These are phyloP conservation scores for Aspergillus sp. DNA, from an alignment of 2,329 filamentous ascomycete genomes.

Conservation along the genomic window DNA sequence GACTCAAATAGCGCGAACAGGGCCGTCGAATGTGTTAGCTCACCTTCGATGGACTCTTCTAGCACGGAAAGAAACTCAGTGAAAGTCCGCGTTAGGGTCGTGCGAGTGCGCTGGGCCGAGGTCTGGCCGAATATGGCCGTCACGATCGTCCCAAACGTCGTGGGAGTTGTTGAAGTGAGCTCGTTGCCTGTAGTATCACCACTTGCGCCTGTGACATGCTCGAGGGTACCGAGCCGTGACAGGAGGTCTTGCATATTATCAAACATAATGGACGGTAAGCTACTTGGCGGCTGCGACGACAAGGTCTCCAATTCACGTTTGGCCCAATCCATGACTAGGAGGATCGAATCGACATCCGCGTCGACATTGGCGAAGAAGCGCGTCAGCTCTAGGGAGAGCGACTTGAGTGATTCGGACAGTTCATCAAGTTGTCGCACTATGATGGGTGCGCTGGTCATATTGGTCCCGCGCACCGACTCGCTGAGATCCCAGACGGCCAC, in stretches of 20 bases:
- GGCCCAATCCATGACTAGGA: slow-evolving; percentile 96
- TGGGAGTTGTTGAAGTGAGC: slow-evolving; percentile 51
- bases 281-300: slow-evolving; percentile 59
- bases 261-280: slow-evolving; percentile 68
- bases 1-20: slow-evolving; percentile 89
- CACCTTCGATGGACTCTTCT: slow-evolving; percentile 83
- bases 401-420: slow-evolving; percentile 81
- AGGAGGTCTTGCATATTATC: slow-evolving; percentile 82
- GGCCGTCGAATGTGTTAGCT: slow-evolving; percentile 75
- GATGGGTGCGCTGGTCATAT: slow-evolving; percentile 84
- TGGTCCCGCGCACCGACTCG: slow-evolving; percentile 83
- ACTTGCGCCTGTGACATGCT: slow-evolving; percentile 34
- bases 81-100: slow-evolving; percentile 81
- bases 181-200: slow-evolving; percentile 22
- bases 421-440: slow-evolving; percentile 85
- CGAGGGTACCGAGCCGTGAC: slow-evolving; percentile 51
- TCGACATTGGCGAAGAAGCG: slow-evolving; percentile 93
- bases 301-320: slow-evolving; percentile 77
- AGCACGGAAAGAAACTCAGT: slow-evolving; percentile 82
- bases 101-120: slow-evolving; percentile 74
- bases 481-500: slow-evolving; percentile 93
- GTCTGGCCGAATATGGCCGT: slow-evolving; percentile 77
- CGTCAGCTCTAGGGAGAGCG: slow-evolving; percentile 79
- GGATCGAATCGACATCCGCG: slow-evolving; percentile 86
- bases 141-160: slow-evolving; percentile 66